Evolutionary conservation across 2,329 filamentous ascomycete genomes (phyloP), one percentile per base, ranked within the genome.

Genomic region (Claviceps quebecensis): DNA sequence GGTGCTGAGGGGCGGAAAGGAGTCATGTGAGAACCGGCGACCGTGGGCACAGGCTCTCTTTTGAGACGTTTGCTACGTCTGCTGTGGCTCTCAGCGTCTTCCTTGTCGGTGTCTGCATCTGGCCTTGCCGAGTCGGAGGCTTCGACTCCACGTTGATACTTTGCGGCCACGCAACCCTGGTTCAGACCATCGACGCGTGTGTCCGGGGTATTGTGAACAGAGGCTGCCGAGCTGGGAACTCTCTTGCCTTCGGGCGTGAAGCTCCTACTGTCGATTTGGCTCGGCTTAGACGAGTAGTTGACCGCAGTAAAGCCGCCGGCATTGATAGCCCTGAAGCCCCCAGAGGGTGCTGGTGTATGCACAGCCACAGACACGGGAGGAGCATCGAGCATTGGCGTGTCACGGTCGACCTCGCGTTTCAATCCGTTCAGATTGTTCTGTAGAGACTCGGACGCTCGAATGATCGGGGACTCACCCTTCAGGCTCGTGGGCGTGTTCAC

Each of bases 11-110:
- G 87, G 50, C 91, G 86, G 63, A 95, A 89, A 61, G 91, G 80
- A 55, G 87, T 93, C 89, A 97, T 97, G 69, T 97, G 89, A 49
- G 91, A 97, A 51, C 93, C 93, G 57, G 89, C 89, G 58, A 98
- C 88, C 37, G 87, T 95, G 44, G 91, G 88, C 38, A 83, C 78
- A 44, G 74, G 72, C 67, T 81, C 78, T 53, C 94, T 95, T 67
- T 93, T 95, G 13, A 95, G 74, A 44, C 93, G 82, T 71, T 98
- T 98, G 67, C 90, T 96, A 53, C 91, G 83, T 55, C 93, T 80
- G 56, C 85, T 87, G 55, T 78, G 78, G 57, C 72, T 73, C 48
- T 88, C 84, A 1, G 67, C 67, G 50, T 88, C 83, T 9, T 79
- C 78, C 37, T 71, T 74, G 44, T 75, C 72, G 11, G 62, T 63